Conservation (phyloP, 129 eudicot genomes). For the Oenanthe sinensis region DNA sequence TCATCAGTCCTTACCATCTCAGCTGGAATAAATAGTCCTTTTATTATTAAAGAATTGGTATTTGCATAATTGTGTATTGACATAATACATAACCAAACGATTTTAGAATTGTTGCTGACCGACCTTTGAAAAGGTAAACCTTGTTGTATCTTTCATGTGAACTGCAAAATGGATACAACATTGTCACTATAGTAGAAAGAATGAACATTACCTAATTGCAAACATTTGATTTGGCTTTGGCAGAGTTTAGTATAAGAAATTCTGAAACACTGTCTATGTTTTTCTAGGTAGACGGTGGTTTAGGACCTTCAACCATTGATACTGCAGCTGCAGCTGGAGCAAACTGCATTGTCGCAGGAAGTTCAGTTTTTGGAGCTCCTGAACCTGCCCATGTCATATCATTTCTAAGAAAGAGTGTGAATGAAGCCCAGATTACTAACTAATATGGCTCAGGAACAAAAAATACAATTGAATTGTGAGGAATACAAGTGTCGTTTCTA, state of each 20-base stretch:
- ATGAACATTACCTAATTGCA: not conserved
- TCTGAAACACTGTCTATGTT: not conserved
- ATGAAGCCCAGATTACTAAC: constrained; percentile 23
- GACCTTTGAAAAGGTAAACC: not conserved
- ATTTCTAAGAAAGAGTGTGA: constrained; percentile 55
- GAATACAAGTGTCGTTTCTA: not conserved
- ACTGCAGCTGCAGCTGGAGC: constrained; percentile 85
- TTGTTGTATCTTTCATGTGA: not conserved
- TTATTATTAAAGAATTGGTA: not conserved
- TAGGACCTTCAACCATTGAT: constrained; percentile 89
- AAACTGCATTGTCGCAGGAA: constrained; percentile 95
- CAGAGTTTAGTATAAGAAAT: not conserved
- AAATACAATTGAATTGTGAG: not conserved
- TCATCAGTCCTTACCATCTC: not conserved
- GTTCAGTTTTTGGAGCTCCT: constrained; percentile 89
- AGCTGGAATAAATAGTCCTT: not conserved
- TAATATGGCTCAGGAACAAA: constrained; percentile 17
- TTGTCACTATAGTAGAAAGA: not conserved
- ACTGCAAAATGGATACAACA: not conserved
- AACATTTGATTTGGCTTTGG: not conserved
- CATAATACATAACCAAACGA: not conserved
- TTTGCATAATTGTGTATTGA: not conserved
- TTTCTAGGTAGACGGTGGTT: constrained; percentile 91
- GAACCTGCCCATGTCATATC: constrained; percentile 75
- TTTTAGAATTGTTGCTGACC: not conserved